A percentile compares a stretch with the other conserved stretches of the same genome.
Conservation (phyloP, 768 basidiomycete species). For the Grammothele lineata region DNA sequence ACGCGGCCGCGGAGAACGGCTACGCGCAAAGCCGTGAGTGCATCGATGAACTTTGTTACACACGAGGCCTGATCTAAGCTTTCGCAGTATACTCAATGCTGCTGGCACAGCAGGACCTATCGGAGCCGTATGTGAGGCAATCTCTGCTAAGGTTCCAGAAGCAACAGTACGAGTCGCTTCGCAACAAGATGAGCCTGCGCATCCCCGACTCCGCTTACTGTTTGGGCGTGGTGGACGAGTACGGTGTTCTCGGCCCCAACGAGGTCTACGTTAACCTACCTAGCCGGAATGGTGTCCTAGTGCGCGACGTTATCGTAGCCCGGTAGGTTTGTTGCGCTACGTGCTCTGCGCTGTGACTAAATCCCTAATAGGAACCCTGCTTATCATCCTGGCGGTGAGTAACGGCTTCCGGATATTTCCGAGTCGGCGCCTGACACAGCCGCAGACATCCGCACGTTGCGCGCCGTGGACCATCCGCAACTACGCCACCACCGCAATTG, state of each 20-base stretch:
- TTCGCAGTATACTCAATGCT: constrained; percentile 4
- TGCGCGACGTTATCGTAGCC: constrained; percentile 6
- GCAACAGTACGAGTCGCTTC: constrained; percentile 7
- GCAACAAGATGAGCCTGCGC: constrained; percentile 10
- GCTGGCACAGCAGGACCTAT: constrained; percentile 7
- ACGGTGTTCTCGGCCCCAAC: constrained; percentile 10
- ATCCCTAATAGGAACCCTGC: constrained; percentile 3
- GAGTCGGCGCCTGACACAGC: too few relatives aligned
- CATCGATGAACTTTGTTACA: too few relatives aligned
- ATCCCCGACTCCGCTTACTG: constrained; percentile 11
- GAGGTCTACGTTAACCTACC: constrained; percentile 19
- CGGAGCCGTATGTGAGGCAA: constrained; percentile 8
- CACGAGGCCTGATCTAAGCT: too few relatives aligned
- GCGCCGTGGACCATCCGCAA: constrained; percentile 4
- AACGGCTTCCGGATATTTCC: too few relatives aligned
- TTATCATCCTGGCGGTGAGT: constrained; percentile 14
- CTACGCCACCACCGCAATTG: constrained; percentile 11
- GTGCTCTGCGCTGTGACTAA: neutral
- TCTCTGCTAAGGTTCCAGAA: constrained; percentile 8
- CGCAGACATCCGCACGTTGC: constrained; percentile 7
- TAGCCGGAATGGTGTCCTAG: constrained; percentile 5
- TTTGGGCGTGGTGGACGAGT: constrained; percentile 15
- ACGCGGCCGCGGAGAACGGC: constrained; percentile 6
- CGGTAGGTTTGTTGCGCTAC: neutral
- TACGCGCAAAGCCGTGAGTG: constrained; percentile 8